Conservation (phyloP, 208 protist genomes). For the Plasmodiophora brassicae region DNA sequence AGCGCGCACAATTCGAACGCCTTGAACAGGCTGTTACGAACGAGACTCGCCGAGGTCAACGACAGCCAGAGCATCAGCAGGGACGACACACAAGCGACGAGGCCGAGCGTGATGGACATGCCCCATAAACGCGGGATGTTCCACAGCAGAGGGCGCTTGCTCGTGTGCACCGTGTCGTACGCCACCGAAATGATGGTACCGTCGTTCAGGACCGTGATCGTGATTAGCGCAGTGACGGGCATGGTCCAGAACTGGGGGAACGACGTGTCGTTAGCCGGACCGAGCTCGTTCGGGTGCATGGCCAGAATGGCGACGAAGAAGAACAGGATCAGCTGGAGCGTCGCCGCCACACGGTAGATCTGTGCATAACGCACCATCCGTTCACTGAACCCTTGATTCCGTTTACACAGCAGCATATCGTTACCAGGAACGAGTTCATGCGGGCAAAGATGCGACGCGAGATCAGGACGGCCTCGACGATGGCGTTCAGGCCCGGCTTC, state of each 20-base stretch:
- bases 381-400: background rate
- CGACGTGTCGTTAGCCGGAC: too few relatives aligned
- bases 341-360: slow-evolving; percentile 10
- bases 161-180: background rate
- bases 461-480: slow-evolving; percentile 81
- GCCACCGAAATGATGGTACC: slow-evolving; percentile 3
- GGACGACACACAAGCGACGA: slow-evolving; percentile 9
- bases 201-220: slow-evolving; percentile 24
- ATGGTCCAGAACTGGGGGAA: slow-evolving; percentile 18
- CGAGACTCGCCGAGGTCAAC: background rate
- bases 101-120: background rate
- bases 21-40: background rate
- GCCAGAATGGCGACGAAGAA: background rate
- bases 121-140: background rate
- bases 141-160: background rate
- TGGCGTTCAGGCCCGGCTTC: slow-evolving; percentile 77
- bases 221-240: background rate
- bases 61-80: background rate
- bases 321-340: slow-evolving; percentile 2
- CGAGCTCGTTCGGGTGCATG: background rate
- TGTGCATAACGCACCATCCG: too few relatives aligned
- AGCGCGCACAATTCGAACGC: background rate
- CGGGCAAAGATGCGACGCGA: slow-evolving; percentile 85
- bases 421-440: slow-evolving; percentile 66
- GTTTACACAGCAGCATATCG: background rate